These are phyloP conservation scores for Fusarium poae DNA, from an alignment of 2,329 filamentous ascomycete species.

Conservation along the genomic window DNA sequence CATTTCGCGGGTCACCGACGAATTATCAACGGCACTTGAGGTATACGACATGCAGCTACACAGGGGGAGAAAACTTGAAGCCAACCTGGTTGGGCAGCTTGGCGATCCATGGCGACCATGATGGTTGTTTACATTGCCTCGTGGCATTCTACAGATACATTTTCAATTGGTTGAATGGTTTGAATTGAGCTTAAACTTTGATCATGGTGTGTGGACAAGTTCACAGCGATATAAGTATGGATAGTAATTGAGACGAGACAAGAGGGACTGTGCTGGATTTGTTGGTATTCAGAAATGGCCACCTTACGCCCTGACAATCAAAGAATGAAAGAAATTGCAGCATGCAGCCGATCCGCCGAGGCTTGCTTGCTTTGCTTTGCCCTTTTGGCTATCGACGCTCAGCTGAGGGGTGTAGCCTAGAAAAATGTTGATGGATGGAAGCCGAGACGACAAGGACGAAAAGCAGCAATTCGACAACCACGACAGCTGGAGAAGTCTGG, in stretches of 20 bases:
- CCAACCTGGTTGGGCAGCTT: conserved; percentile 31
- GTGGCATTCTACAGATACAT: conserved; percentile 26
- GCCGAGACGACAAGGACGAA: conserved; percentile 20
- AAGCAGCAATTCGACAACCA: conserved; percentile 41
- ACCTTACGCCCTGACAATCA: conserved; percentile 27
- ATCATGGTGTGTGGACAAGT: conserved; percentile 2
- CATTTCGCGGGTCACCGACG: conserved; percentile 43
- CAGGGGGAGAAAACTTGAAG: conserved; percentile 25
- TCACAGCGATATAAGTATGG: conserved; percentile 8
- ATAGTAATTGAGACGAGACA: conserved; percentile 32
- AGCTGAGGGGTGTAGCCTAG: conserved; percentile 45
- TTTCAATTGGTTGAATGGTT: conserved; percentile 23
- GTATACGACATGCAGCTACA: conserved; percentile 38
- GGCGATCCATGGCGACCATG: conserved; percentile 24
- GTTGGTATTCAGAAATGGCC: conserved; percentile 3
- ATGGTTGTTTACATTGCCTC: conserved; percentile 20
- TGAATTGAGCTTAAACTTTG: conserved; percentile 32
- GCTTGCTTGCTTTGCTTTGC: conserved; percentile 47
- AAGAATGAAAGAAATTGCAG: conserved; percentile 49
- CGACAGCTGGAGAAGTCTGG: conserved; percentile 33
- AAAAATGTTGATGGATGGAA: conserved; percentile 32
- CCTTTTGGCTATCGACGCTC: conserved; percentile 41
- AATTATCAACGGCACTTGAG: conserved; percentile 40
- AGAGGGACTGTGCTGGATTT: conserved; percentile 31
- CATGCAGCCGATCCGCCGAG: conserved; percentile 47